Percentiles rank a stretch among this genome's conserved stretches.
Evolutionary conservation across 176 grass and related monocot species (phyloP).

Genomic region (Aegilops speltoides): DNA sequence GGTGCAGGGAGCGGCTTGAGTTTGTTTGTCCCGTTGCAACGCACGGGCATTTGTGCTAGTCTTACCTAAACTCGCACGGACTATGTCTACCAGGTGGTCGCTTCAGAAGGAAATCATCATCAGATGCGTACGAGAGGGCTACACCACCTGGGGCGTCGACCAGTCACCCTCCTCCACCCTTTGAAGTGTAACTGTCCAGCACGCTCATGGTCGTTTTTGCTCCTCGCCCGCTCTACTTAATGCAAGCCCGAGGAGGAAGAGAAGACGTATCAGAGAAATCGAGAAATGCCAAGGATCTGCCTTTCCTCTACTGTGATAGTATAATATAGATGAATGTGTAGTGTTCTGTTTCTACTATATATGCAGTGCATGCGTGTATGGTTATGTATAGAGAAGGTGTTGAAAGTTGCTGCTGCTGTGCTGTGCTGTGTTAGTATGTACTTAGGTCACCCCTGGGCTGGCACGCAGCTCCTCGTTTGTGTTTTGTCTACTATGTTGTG

Average conservation of each 20-base stretch:
- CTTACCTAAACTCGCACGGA: neutral
- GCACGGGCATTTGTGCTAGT: too few relatives aligned
- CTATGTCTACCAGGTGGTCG: constrained; percentile 51
- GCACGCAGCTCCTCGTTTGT: neutral
- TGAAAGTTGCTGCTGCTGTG: neutral
- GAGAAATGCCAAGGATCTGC: neutral
- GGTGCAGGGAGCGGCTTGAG: too few relatives aligned
- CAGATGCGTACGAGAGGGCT: constrained; percentile 68
- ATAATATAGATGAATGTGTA: constrained; percentile 29
- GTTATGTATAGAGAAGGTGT: constrained; percentile 5
- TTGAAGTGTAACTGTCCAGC: constrained; percentile 58
- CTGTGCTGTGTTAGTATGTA: constrained; percentile 18
- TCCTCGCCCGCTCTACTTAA: constrained; percentile 33
- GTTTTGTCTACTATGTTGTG: neutral
- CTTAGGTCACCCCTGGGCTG: neutral
- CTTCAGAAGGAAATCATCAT: constrained; percentile 92
- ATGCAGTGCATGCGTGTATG: neutral
- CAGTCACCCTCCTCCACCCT: constrained; percentile 52
- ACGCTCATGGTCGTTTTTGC: constrained; percentile 34
- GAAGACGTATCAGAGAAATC: neutral
- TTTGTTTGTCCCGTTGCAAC: too few relatives aligned
- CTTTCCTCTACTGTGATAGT: constrained; percentile 27
- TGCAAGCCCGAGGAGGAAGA: constrained; percentile 14
- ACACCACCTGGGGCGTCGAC: constrained; percentile 35
- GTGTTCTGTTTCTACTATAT: neutral